A percentile compares a stretch with the other conserved stretches of the same genome.
phyloP scores from a whole-genome alignment of 2,329 filamentous ascomycete species.

The Colletotrichum gigasporum region DNA sequence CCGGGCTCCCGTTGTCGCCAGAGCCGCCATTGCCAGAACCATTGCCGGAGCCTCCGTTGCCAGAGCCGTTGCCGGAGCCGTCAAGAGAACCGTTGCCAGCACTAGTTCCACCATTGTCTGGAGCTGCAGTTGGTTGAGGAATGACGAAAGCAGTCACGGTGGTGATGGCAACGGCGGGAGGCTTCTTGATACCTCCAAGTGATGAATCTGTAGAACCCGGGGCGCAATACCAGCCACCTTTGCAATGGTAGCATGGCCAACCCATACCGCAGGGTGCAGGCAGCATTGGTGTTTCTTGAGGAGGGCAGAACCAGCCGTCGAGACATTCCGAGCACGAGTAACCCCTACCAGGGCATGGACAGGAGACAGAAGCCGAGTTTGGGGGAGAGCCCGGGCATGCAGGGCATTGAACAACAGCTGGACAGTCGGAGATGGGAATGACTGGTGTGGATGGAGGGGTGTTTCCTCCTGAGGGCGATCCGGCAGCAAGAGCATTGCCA shows the following conservation, averaged over 20 bases:
- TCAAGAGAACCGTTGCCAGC: neutral
- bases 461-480: neutral
- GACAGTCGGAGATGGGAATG: conserved; percentile 24
- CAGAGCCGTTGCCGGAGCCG: neutral
- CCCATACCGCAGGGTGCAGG: conserved; percentile 40
- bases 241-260: conserved; percentile 44
- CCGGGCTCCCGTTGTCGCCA: neutral
- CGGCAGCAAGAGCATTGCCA: neutral
- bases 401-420: conserved; percentile 31
- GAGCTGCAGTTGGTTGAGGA: neutral
- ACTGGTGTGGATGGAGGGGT: conserved; percentile 9
- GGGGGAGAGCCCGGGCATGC: conserved; percentile 29
- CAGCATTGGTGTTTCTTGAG: conserved; percentile 42
- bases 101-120: neutral
- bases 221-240: conserved; percentile 41
- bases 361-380: neutral
- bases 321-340: conserved; percentile 41
- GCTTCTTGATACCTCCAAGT: neutral
- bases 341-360: conserved; percentile 38
- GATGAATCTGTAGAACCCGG: conserved; percentile 4
- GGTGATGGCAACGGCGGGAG: neutral
- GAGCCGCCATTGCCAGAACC: neutral
- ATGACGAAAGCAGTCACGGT: conserved; percentile 19
- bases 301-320: conserved; percentile 44
- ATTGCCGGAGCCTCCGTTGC: neutral